Conservation (phyloP, 2,329 filamentous ascomycete species). For the Pochonia chlamydosporia region DNA sequence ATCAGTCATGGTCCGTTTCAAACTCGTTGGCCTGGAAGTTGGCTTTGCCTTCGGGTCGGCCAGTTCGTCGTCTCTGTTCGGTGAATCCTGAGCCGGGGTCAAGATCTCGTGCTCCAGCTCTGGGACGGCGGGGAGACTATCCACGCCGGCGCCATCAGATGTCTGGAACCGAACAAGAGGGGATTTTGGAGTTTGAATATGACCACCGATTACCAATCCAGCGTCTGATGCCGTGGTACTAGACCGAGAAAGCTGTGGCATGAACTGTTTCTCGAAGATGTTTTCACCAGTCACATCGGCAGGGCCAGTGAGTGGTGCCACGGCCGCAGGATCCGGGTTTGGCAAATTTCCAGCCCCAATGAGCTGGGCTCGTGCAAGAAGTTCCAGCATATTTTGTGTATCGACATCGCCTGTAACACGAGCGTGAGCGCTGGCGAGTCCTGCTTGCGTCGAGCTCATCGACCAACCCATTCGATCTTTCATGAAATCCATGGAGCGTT, state of each 20-base stretch:
- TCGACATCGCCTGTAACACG: constrained; percentile 78
- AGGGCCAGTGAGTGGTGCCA: constrained; percentile 71
- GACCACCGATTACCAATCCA: constrained; percentile 24
- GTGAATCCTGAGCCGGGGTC: constrained; percentile 47
- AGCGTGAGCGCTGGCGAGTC: constrained; percentile 77
- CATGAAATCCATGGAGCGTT: constrained; percentile 95
- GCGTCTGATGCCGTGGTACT: constrained; percentile 35
- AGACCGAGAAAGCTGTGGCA: constrained; percentile 46
- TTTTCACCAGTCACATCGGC: constrained; percentile 68
- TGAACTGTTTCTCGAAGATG: constrained; percentile 79
- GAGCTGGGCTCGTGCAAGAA: constrained; percentile 75
- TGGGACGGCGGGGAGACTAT: constrained; percentile 10
- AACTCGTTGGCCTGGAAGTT: constrained; percentile 53
- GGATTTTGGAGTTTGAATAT: constrained; percentile 14
- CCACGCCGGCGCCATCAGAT: constrained; percentile 8
- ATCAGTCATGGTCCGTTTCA: constrained; percentile 89
- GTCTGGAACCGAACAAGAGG: constrained; percentile 10
- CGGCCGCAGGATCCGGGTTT: constrained; percentile 34
- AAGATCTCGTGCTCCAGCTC: constrained; percentile 33
- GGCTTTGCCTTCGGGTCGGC: constrained; percentile 42
- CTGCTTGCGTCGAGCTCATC: constrained; percentile 58
- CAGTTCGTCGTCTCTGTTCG: constrained; percentile 50
- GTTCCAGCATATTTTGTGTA: constrained; percentile 83
- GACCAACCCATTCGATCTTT: constrained; percentile 84
- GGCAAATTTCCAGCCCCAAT: constrained; percentile 62